Conservation (phyloP, 2,329 filamentous ascomycete species). For the Dryadomyces sulphureus region DNA sequence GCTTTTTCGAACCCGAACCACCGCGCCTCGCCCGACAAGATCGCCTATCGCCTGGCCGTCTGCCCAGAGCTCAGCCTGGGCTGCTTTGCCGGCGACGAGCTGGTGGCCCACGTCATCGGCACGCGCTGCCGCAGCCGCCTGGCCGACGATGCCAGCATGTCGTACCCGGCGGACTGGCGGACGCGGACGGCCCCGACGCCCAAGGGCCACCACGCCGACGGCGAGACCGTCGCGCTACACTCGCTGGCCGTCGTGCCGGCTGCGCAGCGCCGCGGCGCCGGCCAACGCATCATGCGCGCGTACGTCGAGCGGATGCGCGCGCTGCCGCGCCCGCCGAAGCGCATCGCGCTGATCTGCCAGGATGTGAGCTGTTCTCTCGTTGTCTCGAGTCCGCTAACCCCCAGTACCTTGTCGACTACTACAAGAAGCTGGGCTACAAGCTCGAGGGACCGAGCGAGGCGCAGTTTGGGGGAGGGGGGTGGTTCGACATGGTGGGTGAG, state of each 20-base stretch:
- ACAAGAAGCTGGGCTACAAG: slow-evolving; percentile 60
- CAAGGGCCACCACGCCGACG: slow-evolving; percentile 57
- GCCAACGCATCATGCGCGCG: slow-evolving; percentile 56
- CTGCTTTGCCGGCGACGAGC: slow-evolving; percentile 49
- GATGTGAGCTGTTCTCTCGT: slow-evolving; percentile 28
- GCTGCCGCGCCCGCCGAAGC: slow-evolving; percentile 35
- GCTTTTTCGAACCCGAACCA: slow-evolving; percentile 35
- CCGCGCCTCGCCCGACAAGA: slow-evolving; percentile 39
- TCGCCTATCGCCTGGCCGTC: slow-evolving; percentile 58
- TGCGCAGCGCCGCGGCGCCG: slow-evolving; percentile 60
- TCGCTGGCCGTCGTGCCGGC: slow-evolving; percentile 67
- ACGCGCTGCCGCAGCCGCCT: slow-evolving; percentile 49
- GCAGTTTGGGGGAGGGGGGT: slow-evolving; percentile 63
- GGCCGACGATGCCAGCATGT: slow-evolving; percentile 67
- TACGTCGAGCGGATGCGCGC: slow-evolving; percentile 66
- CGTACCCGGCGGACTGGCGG: slow-evolving; percentile 52
- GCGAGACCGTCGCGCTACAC: slow-evolving; percentile 66
- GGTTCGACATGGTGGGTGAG: slow-evolving; percentile 59
- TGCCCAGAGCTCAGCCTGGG: slow-evolving; percentile 69
- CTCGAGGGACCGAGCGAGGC: slow-evolving; percentile 54
- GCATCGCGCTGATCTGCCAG: slow-evolving; percentile 63
- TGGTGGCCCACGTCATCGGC: slow-evolving; percentile 66
- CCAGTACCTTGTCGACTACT: slow-evolving; percentile 56
- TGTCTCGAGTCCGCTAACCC: background rate
- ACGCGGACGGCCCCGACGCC: slow-evolving; percentile 21